A percentile compares a stretch with the other conserved stretches of the same genome.
Evolutionary conservation across 2,329 filamentous ascomycete species (phyloP).

Genomic region (Sarocladiaceae sp.): DNA sequence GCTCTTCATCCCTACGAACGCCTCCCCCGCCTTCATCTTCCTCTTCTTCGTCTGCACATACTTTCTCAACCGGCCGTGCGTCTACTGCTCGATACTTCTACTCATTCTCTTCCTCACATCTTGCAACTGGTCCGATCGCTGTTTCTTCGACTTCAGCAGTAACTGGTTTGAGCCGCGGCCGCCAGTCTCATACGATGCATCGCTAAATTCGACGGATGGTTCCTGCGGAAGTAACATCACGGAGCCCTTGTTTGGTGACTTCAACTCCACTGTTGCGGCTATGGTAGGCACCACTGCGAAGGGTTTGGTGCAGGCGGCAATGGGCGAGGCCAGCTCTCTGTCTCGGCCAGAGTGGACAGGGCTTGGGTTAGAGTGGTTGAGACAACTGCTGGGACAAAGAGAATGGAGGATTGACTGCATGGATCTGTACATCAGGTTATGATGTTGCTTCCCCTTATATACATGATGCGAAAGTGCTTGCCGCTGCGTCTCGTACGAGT

Average conservation of each 20-base stretch:
- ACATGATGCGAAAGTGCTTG: too few species aligned
- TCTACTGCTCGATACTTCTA: constrained; percentile 95
- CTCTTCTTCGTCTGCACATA: constrained; percentile 90
- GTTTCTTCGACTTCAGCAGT: constrained; percentile 86
- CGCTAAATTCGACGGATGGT: background rate
- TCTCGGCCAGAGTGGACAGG: constrained; percentile 59
- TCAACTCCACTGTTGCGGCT: constrained; percentile 45
- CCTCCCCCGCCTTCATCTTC: constrained; percentile 78
- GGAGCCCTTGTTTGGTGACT: constrained; percentile 16
- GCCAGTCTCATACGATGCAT: background rate
- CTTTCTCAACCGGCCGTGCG: constrained; percentile 91
- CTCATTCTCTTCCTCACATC: constrained; percentile 90
- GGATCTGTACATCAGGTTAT: constrained; percentile 78
- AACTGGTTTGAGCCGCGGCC: constrained; percentile 89
- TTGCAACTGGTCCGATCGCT: constrained; percentile 82
- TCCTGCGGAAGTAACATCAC: constrained; percentile 10
- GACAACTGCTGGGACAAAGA: constrained; percentile 70
- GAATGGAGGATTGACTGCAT: constrained; percentile 91
- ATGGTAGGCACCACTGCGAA: constrained; percentile 64
- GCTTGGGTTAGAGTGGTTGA: constrained; percentile 77
- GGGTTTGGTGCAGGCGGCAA: constrained; percentile 59
- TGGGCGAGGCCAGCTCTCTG: constrained; percentile 45
- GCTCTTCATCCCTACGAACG: constrained; percentile 82
- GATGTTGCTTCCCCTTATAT: too few species aligned
- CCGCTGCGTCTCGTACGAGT: too few species aligned